Conservation (phyloP, 441 rosid genomes). For the Isatis lusitanica region DNA sequence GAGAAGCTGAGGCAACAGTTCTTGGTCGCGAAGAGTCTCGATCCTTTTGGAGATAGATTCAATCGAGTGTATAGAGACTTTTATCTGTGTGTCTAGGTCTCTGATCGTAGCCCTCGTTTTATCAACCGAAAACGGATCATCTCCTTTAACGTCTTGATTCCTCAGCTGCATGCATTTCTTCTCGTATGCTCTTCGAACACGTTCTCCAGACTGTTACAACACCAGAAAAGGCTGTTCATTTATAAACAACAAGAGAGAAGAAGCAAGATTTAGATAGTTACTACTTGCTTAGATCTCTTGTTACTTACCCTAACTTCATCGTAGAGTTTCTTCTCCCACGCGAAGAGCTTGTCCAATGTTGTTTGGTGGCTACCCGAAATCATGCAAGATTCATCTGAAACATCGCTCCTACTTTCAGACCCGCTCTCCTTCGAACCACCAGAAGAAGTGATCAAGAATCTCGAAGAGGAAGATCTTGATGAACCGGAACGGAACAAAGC, state of each 20-base stretch:
- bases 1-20: constrained; percentile 89
- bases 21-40: constrained; percentile 87
- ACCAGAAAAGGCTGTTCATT: not conserved
- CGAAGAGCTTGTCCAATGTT: constrained; percentile 76
- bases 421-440: constrained; percentile 59
- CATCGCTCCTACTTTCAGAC: constrained; percentile 69
- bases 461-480: constrained; percentile 84
- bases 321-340: constrained; percentile 98
- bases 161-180: constrained; percentile 76
- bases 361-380: constrained; percentile 85
- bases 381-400: constrained; percentile 75
- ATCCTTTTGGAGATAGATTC: constrained; percentile 92
- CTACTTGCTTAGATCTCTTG: not conserved
- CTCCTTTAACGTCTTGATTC: constrained; percentile 85
- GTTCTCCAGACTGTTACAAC: constrained; percentile 76
- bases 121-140: constrained; percentile 63
- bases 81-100: constrained; percentile 79
- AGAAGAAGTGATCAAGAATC: constrained; percentile 68
- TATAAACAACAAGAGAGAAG: not conserved
- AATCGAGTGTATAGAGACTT: constrained; percentile 85
- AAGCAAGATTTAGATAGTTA: constrained; percentile 24
- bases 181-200: constrained; percentile 77
- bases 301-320: constrained; percentile 79
- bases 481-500: constrained; percentile 92
- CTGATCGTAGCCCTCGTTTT: constrained; percentile 75